Percentiles rank a stretch among this genome's conserved stretches.
Evolutionary conservation across 148 eudicot species (phyloP).

Genomic region (Drosera capensis): DNA sequence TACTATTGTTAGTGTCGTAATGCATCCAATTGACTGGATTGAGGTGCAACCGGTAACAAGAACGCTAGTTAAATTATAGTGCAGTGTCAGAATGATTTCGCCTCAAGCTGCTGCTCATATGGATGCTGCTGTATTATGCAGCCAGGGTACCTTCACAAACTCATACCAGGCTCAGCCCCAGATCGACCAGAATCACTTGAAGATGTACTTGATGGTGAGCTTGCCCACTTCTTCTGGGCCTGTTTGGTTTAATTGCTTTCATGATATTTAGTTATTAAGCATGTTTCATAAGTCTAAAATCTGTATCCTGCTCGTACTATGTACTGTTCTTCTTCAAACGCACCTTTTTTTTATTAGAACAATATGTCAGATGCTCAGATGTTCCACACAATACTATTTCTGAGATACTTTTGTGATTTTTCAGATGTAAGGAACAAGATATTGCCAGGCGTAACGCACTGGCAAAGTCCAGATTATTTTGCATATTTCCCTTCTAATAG

Average conservation of each 20-base stretch:
- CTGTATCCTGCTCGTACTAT: no score
- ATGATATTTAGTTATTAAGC: no score
- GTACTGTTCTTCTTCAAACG: no score
- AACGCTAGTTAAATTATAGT: no score
- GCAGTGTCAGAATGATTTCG: background rate
- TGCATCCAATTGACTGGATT: no score
- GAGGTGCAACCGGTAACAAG: no score
- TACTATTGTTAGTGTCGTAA: no score
- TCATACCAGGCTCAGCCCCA: conserved; percentile 77
- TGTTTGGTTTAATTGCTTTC: no score
- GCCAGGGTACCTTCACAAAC: conserved; percentile 86
- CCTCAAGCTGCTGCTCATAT: background rate
- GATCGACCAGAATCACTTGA: conserved; percentile 51
- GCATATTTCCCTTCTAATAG: conserved; percentile 84
- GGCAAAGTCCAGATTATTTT: conserved; percentile 91
- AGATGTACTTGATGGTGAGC: conserved; percentile 67
- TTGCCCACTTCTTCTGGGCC: conserved; percentile 8
- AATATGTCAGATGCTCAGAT: no score
- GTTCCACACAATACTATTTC: background rate
- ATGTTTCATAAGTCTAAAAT: no score
- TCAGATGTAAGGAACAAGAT: conserved; percentile 67
- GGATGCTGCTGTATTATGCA: conserved; percentile 14
- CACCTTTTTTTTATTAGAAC: no score
- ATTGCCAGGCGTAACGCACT: conserved; percentile 87
- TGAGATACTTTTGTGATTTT: background rate